Base-by-base conservation (phyloP, 2,329 filamentous ascomycete genomes). In the Chaetomium sp. region DNA sequence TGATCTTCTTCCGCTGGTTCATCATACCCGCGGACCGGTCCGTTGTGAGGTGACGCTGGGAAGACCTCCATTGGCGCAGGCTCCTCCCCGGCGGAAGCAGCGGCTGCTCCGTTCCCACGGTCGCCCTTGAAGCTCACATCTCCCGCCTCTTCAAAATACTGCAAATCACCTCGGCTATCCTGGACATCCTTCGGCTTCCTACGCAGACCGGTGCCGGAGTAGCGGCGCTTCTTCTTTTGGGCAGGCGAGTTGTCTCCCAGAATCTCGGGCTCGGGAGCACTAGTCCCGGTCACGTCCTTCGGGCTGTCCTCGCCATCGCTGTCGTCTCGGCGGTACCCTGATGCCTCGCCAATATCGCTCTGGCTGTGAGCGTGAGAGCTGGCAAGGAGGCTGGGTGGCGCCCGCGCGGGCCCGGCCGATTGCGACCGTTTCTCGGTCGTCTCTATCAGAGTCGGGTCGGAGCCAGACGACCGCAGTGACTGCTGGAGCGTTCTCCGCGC, bases 111-210 rank as follows among this genome's bases (percentile, higher is more conserved):
- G 86, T 27, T 27, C 19, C 19, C 82, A 37, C 81, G 79, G 61
- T 89, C 86, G 59, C 86, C 87, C 62, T 84, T 84, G 70, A 92
- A 91, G 1, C 84, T 88, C 43, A 85, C 84, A 66, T 95, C 92
- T 27, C 91, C 90, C 34, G 92, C 89, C 63, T 95, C 89, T 66
- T 95, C 91, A 65, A 88, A 91, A 64, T 91, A 96, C 68, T 95
- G 86, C n/a, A 96, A 77, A 60, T 88, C 81, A n/a, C 89, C 87
- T 52, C 87, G 78, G 8, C 81, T 78, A 10, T 86, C 81, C 14
- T 79, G 80, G 6, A 95, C 86, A 60, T 90, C 88, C 54, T 81
- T 76, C 32, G 89, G 87, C 65, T 88, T 86, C 56, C 83, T 76
- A 38, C 88, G 84, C 33, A 96, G 78, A 5, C 90, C 91, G 61